Evolutionary conservation across 768 basidiomycete genomes (phyloP), one percentile per base, ranked within the genome.

Genomic region (Rhizopogon vinicolor): DNA sequence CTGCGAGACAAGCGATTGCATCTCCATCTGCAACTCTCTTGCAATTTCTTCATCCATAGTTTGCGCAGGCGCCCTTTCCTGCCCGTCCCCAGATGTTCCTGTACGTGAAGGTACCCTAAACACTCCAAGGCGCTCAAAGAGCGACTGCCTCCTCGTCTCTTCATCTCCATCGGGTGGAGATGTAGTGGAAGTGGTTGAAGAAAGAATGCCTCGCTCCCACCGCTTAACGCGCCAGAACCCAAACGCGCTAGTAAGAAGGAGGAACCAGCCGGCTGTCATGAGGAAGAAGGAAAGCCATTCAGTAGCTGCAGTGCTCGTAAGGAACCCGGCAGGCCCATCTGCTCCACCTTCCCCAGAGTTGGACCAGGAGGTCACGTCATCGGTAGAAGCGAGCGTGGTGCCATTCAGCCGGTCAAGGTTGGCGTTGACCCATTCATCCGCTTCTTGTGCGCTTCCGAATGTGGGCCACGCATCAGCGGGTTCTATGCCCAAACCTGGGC

Each of bases 241-340:
- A 41, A 96, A 87, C 8, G 95, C 64, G n/a, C 91, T 91, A 1
- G 93, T 97, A 52, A 98, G 77, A 41, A 98, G 81, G 48, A 93
- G 75, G 71, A 91, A 92, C 90, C 90, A 92, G 2, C 87, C 91
- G 46, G 93, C 74, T 37, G 88, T 92, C 91, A 98, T 97, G 61
- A 98, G 73, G 73, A 95, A 83, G 75, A 98, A 98, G 14, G 92
- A 91, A 50, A 98, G 74, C 93, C 93, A 98, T 66, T 98, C 94
- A 22, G 89, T 87, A 0, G 93, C 91, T 22, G 85, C 79, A 68
- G 88, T 82, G n/a, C 76, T 74, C 5, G 83, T 70, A 18, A 79
- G 51, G 19, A 70, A 59, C 40, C 63, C 68, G 14, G 70, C 66
- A 22, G 35, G 22, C 2, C 19, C 48, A 7, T 37, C 35, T 7